Percentiles rank a stretch among this genome's conserved stretches.
Conservation (phyloP, 2,329 filamentous ascomycete species). For the Raffaelea ambrosiae region DNA sequence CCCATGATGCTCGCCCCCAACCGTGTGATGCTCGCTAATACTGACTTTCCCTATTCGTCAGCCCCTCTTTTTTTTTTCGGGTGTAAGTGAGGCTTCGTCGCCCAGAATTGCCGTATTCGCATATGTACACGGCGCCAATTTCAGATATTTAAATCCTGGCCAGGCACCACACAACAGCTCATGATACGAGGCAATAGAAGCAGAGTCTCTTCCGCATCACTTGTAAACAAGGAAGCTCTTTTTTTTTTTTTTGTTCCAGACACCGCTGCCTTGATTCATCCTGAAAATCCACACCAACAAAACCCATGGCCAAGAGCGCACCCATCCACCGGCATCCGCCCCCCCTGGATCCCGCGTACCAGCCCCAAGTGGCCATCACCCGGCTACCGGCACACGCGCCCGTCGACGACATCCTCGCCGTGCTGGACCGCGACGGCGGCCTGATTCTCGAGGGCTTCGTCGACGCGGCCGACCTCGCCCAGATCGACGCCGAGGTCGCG, state of each 20-base stretch:
- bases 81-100: no score
- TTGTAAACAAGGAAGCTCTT: no score
- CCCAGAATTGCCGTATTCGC: no score
- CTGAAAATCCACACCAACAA: not conserved
- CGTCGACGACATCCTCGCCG: not conserved
- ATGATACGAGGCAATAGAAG: no score
- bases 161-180: no score
- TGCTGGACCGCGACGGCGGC: slow-evolving; percentile 1
- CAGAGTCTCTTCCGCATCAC: no score
- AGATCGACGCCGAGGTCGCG: not conserved
- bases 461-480: not conserved
- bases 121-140: not conserved
- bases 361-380: not conserved
- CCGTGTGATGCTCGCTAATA: no score
- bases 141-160: not conserved
- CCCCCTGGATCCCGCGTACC: not conserved
- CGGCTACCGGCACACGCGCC: not conserved
- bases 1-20: no score
- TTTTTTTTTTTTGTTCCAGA: no score
- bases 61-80: no score
- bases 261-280: not conserved
- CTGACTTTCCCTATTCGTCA: not conserved
- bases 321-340: not conserved
- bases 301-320: not conserved
- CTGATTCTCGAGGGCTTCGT: not conserved